A percentile compares a stretch with the other conserved stretches of the same genome.
Conservation (phyloP, 768 basidiomycete genomes). For the Sutorius australiensis region DNA sequence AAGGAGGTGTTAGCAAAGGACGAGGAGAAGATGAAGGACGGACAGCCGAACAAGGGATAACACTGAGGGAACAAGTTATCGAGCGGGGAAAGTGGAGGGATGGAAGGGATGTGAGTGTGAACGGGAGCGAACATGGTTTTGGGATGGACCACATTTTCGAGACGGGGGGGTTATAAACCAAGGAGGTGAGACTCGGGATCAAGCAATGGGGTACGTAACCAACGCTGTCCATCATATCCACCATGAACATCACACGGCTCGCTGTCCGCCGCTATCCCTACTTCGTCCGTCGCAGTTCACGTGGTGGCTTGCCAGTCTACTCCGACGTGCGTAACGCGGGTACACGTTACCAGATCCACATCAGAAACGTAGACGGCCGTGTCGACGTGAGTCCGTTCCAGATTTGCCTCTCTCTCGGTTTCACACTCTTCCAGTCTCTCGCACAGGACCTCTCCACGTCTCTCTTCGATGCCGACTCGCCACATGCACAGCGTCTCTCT, state of each 20-base stretch:
- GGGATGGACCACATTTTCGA: too few species aligned
- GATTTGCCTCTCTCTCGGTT: neutral
- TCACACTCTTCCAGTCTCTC: slow-evolving; percentile 42
- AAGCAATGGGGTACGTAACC: neutral
- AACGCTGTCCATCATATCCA: neutral
- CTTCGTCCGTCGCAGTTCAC: slow-evolving; percentile 62
- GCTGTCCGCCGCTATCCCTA: slow-evolving; percentile 33
- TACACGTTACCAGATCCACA: slow-evolving; percentile 52
- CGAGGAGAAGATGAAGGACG: neutral
- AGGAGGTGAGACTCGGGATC: neutral
- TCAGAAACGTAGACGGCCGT: slow-evolving; percentile 69
- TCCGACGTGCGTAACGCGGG: slow-evolving; percentile 64
- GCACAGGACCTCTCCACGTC: slow-evolving; percentile 51
- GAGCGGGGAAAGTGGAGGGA: slow-evolving; percentile 19
- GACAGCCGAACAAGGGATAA: neutral
- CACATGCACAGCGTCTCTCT: slow-evolving; percentile 47
- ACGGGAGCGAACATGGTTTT: neutral
- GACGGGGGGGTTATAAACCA: slow-evolving; percentile 2
- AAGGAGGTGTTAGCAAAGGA: slow-evolving; percentile 2
- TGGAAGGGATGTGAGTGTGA: neutral
- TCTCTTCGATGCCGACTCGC: slow-evolving; percentile 47
- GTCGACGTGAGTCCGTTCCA: slow-evolving; percentile 41
- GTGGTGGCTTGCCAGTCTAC: slow-evolving; percentile 71
- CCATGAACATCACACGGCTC: slow-evolving; percentile 11
- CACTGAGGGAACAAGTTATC: slow-evolving; percentile 15